Percentiles rank a stretch among this genome's conserved stretches.
These are phyloP conservation scores for Colletotrichum tabaci DNA, from an alignment of 2,329 filamentous ascomycete species.

Conservation along the genomic window DNA sequence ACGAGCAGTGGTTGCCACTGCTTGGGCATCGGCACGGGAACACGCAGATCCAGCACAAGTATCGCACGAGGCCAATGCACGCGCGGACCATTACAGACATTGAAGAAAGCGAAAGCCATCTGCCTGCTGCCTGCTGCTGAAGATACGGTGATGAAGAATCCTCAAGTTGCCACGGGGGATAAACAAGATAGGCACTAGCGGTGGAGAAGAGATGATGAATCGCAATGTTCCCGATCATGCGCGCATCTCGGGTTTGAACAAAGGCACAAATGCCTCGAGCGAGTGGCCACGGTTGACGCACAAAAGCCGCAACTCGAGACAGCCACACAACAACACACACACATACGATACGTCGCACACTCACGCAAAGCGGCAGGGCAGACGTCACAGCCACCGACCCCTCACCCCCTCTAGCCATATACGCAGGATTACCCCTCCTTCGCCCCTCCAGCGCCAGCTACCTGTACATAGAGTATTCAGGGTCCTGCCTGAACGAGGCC, in stretches of 20 bases:
- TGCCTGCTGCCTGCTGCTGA: constrained; percentile 1
- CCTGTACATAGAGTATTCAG: constrained; percentile 28
- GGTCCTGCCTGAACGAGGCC: constrained; percentile 27
- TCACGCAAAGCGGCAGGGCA: constrained; percentile 2
- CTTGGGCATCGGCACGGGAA: constrained; percentile 2
- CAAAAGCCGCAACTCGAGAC: constrained; percentile 37
- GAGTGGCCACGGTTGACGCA: constrained; percentile 37
- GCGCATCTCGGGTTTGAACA: constrained; percentile 1
- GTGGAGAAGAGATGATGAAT: neutral
- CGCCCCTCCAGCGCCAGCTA: constrained; percentile 9
- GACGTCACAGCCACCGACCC: constrained; percentile 35
- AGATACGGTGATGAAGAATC: constrained; percentile 33
- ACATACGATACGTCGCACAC: too few species aligned
- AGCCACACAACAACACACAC: constrained; percentile 13
- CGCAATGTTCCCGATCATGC: neutral
- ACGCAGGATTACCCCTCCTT: constrained; percentile 32
- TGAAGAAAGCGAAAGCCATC: neutral
- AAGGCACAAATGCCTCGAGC: constrained; percentile 33
- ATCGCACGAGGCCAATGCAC: constrained; percentile 25
- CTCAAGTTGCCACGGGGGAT: neutral
- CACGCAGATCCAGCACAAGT: constrained; percentile 1
- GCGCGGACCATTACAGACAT: neutral
- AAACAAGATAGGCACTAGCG: neutral
- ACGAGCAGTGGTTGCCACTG: constrained; percentile 9
- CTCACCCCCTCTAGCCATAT: constrained; percentile 3